Percentiles rank a stretch among this genome's conserved stretches.
Conservation (phyloP, 371 early-diverging fungal genomes). For the Haplosporangium sp. region DNA sequence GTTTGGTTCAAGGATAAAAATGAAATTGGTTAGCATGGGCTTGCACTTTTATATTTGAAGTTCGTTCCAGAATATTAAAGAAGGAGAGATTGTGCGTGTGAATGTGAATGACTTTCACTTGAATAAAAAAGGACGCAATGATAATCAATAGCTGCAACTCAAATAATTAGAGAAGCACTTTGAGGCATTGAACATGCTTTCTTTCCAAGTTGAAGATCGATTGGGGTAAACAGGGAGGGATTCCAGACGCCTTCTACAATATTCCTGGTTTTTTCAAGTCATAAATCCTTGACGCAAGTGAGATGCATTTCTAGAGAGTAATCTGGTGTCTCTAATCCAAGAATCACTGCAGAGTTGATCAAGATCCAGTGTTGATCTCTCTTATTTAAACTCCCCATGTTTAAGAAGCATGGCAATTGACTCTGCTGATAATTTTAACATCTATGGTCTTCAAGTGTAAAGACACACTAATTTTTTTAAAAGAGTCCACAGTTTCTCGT, state of each 20-base stretch:
- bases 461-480: background rate
- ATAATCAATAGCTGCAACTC: background rate
- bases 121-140: background rate
- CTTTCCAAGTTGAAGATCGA: background rate
- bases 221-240: background rate
- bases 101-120: background rate
- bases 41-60: background rate
- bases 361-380: background rate
- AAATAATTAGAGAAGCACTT: background rate
- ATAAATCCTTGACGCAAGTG: no score
- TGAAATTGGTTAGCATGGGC: constrained; percentile 9
- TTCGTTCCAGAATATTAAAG: background rate
- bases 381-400: background rate
- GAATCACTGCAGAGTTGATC: background rate
- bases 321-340: background rate
- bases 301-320: background rate
- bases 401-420: background rate
- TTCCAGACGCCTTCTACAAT: background rate
- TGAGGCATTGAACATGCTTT: background rate
- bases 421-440: background rate
- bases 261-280: background rate
- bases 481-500: background rate
- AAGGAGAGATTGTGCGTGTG: background rate
- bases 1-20: background rate
- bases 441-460: background rate